phyloP scores from a whole-genome alignment of 2,329 filamentous ascomycete genomes.

The Fusarium subtropicale region DNA sequence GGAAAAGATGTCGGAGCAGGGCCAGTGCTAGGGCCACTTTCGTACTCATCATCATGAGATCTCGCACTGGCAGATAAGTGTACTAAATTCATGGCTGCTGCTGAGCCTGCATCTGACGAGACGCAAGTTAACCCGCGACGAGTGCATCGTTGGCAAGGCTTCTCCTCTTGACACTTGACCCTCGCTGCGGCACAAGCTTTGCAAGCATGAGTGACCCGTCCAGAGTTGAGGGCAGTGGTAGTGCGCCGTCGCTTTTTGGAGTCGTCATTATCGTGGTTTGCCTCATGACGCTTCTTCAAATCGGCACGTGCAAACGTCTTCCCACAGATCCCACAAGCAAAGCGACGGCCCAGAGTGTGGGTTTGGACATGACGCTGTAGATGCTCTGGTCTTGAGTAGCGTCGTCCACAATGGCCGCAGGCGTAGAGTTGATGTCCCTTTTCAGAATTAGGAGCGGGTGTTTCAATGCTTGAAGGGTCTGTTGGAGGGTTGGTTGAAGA shows the following conservation, averaged over 20 bases:
- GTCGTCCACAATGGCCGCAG: constrained; percentile 63
- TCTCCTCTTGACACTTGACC: constrained; percentile 66
- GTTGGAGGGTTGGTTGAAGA: constrained; percentile 18
- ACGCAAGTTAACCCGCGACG: constrained; percentile 61
- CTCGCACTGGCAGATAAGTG: constrained; percentile 57
- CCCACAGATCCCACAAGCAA: constrained; percentile 62
- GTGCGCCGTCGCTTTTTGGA: constrained; percentile 61
- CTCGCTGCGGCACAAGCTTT: constrained; percentile 63
- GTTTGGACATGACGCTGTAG: constrained; percentile 64
- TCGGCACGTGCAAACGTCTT: constrained; percentile 67
- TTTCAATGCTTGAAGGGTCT: background rate
- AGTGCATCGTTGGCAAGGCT: constrained; percentile 65
- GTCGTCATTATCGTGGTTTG: constrained; percentile 63
- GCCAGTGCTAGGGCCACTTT: constrained; percentile 21
- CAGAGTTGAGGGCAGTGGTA: constrained; percentile 57
- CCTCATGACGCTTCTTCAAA: constrained; percentile 63
- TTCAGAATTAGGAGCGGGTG: constrained; percentile 39
- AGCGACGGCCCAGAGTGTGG: constrained; percentile 63
- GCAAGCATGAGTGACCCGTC: constrained; percentile 66
- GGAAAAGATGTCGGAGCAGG: constrained; percentile 15
- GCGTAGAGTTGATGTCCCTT: constrained; percentile 57
- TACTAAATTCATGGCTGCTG: constrained; percentile 58
- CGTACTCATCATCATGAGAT: constrained; percentile 40
- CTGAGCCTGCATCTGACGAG: constrained; percentile 53
- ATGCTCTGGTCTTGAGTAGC: constrained; percentile 66